Percentiles rank a stretch among this genome's conserved stretches.
Evolutionary conservation across 2,329 filamentous ascomycete genomes (phyloP).

Genomic region (Lachnellula subtilissima): DNA sequence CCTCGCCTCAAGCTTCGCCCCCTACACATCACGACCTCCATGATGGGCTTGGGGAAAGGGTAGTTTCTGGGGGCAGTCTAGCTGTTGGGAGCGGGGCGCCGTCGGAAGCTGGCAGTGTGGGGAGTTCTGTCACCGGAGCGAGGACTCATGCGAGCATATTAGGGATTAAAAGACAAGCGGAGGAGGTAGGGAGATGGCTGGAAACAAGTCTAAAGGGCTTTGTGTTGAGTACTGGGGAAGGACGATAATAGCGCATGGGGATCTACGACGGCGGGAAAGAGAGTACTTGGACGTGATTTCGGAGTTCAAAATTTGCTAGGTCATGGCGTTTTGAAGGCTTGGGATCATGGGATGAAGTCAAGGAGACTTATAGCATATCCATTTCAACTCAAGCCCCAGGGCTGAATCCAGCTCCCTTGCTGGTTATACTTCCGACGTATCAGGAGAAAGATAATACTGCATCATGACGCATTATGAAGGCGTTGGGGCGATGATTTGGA

Average conservation of each 20-base stretch:
- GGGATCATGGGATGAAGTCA: too few relatives aligned
- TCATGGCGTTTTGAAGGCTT: not conserved
- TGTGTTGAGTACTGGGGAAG: conserved; percentile 22
- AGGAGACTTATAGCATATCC: not conserved
- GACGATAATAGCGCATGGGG: conserved; percentile 11
- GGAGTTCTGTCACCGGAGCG: conserved; percentile 30
- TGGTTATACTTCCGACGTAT: too few relatives aligned
- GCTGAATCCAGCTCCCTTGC: too few relatives aligned
- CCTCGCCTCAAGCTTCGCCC: conserved; percentile 20
- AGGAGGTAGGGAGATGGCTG: conserved; percentile 55
- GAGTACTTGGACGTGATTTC: not conserved
- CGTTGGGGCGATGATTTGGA: too few relatives aligned
- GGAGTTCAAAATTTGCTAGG: not conserved
- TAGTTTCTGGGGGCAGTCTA: conserved; percentile 3
- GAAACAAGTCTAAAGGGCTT: conserved; percentile 52
- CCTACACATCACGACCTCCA: conserved; percentile 8
- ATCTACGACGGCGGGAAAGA: not conserved
- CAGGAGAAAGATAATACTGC: too few relatives aligned
- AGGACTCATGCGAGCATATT: conserved; percentile 43
- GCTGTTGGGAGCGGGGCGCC: conserved; percentile 29
- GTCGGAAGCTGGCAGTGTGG: conserved; percentile 27
- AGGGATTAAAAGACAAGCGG: conserved; percentile 50
- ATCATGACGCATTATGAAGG: too few relatives aligned
- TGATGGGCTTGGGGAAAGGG: not conserved
- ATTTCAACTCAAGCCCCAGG: not conserved